Conservation (phyloP, 352 stramenopile genomes). For the Phytophthora tentaculata region DNA sequence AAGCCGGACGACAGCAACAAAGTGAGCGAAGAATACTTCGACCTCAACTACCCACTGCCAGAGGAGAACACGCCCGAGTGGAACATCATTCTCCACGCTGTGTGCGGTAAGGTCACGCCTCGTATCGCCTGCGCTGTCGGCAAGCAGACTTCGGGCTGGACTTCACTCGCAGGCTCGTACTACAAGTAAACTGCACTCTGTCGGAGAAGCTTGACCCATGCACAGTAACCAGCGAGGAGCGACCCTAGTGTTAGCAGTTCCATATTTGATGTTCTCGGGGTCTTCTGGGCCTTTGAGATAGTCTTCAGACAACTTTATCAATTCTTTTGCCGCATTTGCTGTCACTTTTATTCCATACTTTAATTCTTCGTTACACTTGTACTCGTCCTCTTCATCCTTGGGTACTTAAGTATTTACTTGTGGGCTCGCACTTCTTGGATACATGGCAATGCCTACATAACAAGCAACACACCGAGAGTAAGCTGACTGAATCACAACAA, state of each 20-base stretch:
- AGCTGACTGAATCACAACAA: conserved; percentile 5
- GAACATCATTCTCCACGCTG: conserved; percentile 60
- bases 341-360: conserved; percentile 18
- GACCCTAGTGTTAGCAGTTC: neutral
- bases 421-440: too few relatives aligned
- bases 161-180: conserved; percentile 16
- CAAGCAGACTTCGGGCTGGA: conserved; percentile 25
- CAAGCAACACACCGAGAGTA: conserved; percentile 19
- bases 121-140: conserved; percentile 53
- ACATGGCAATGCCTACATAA: conserved; percentile 13
- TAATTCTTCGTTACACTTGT: conserved; percentile 16
- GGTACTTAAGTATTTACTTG: neutral
- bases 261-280: conserved; percentile 27
- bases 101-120: conserved; percentile 44
- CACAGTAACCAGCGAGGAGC: neutral
- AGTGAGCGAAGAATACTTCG: conserved; percentile 23
- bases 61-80: conserved; percentile 48
- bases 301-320: conserved; percentile 18
- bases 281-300: conserved; percentile 6
- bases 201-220: conserved; percentile 5
- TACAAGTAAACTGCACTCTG: conserved; percentile 1
- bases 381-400: conserved; percentile 19
- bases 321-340: conserved; percentile 28
- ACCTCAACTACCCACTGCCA: conserved; percentile 45
- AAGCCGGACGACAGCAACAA: conserved; percentile 35